Evolutionary conservation across 73 alveolate genomes (phyloP).

Genomic region (Paramecium bursaria): DNA sequence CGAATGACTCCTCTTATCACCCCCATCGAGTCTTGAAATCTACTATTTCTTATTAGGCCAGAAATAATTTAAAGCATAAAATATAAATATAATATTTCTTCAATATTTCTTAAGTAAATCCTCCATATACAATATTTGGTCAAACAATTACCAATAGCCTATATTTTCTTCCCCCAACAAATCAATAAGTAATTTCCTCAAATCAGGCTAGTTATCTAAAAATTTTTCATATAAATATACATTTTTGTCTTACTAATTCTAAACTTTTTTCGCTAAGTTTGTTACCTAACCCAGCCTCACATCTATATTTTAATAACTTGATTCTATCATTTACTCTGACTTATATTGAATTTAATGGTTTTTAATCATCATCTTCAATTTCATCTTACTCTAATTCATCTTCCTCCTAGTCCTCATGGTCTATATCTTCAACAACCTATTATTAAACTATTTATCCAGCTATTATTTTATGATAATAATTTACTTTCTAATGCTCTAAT

Average conservation of each 20-base stretch:
- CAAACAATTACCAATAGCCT: conserved; percentile 73
- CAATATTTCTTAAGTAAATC: conserved; percentile 43
- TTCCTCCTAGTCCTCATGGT: conserved; percentile 44
- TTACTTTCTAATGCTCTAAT: conserved; percentile 51
- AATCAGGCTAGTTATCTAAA: conserved; percentile 13
- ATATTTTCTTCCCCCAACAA: conserved; percentile 70
- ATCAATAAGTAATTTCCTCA: conserved; percentile 57
- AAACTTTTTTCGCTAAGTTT: conserved; percentile 54
- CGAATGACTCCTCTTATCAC: background rate
- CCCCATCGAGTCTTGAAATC: conserved; percentile 30
- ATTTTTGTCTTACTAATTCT: conserved; percentile 33
- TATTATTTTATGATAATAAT: background rate
- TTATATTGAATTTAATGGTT: conserved; percentile 8
- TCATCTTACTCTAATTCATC: conserved; percentile 67
- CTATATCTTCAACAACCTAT: conserved; percentile 39
- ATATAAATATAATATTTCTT: too few relatives aligned
- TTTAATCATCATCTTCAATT: conserved; percentile 50
- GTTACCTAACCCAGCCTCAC: conserved; percentile 73
- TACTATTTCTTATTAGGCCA: background rate
- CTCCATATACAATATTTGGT: conserved; percentile 69
- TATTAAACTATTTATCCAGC: conserved; percentile 49
- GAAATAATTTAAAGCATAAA: conserved; percentile 13
- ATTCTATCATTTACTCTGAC: conserved; percentile 66
- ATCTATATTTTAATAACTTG: conserved; percentile 67
- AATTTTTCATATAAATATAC: background rate